These are phyloP conservation scores for Schoenoplectus triqueter DNA, from an alignment of 202 grass and related monocot species.

Conservation along the genomic window DNA sequence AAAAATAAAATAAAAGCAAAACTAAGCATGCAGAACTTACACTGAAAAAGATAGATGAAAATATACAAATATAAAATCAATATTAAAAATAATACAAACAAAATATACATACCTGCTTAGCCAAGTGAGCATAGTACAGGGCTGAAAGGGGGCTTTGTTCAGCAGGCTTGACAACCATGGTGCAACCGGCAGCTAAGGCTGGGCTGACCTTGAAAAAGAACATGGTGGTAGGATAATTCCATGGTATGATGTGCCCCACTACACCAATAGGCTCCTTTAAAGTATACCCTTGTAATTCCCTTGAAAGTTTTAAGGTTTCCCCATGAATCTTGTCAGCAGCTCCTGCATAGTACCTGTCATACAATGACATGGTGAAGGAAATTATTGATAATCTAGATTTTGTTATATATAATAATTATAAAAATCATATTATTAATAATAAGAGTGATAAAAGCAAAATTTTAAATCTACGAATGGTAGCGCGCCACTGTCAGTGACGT, in stretches of 20 bases:
- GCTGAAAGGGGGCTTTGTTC: slow-evolving; percentile 91
- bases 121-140: slow-evolving; percentile 70
- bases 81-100: background rate
- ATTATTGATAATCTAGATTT: background rate
- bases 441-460: too few relatives aligned
- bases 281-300: slow-evolving; percentile 66
- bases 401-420: too few relatives aligned
- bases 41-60: slow-evolving; percentile 17
- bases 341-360: slow-evolving; percentile 66
- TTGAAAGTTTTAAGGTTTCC: slow-evolving; percentile 61
- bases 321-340: slow-evolving; percentile 91
- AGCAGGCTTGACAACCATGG: slow-evolving; percentile 89
- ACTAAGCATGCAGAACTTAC: background rate
- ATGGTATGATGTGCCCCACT: slow-evolving; percentile 76
- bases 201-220: slow-evolving; percentile 80
- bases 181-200: slow-evolving; percentile 71
- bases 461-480: too few relatives aligned
- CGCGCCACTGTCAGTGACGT: too few relatives aligned
- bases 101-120: slow-evolving; percentile 47
- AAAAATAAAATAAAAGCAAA: background rate
- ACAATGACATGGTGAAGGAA: background rate
- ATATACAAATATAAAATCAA: slow-evolving; percentile 14
- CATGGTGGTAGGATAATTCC: slow-evolving; percentile 78
- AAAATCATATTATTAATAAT: too few relatives aligned
- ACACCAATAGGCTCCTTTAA: slow-evolving; percentile 88